Evolutionary conservation across 441 rosid species (phyloP).

Genomic region (Francoa sonchifolia): DNA sequence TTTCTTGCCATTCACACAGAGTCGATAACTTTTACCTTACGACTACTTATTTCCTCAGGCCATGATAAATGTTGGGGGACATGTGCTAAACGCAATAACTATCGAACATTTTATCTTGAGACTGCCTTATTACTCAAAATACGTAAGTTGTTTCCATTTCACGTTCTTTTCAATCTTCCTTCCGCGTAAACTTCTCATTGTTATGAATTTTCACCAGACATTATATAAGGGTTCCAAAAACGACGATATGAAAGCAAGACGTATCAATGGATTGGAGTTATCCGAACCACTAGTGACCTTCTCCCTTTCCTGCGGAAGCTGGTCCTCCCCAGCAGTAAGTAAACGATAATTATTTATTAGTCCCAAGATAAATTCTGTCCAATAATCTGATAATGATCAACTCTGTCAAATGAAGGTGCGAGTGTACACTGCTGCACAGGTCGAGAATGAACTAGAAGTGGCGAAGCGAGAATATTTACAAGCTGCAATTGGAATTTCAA

Average conservation of each 20-base stretch:
- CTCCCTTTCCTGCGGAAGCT: slow-evolving; percentile 80
- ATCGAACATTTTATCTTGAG: slow-evolving; percentile 80
- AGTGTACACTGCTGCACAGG: slow-evolving; percentile 53
- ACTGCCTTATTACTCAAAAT: slow-evolving; percentile 58
- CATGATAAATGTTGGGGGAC: slow-evolving; percentile 61
- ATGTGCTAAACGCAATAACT: slow-evolving; percentile 50
- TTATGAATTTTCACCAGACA: slow-evolving; percentile 27
- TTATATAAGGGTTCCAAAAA: slow-evolving; percentile 34
- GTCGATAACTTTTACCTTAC: not conserved
- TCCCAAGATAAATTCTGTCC: slow-evolving; percentile 8
- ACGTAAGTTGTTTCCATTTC: slow-evolving; percentile 28
- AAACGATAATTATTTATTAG: too few relatives aligned
- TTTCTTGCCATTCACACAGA: not conserved
- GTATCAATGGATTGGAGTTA: slow-evolving; percentile 53
- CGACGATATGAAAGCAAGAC: slow-evolving; percentile 47
- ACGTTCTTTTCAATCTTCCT: slow-evolving; percentile 10
- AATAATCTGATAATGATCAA: not conserved
- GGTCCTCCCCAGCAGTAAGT: slow-evolving; percentile 98
- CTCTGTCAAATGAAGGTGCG: slow-evolving; percentile 37
- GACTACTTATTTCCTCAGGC: slow-evolving; percentile 31
- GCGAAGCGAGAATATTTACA: slow-evolving; percentile 72
- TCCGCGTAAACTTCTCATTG: too few relatives aligned
- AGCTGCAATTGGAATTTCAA: slow-evolving; percentile 64
- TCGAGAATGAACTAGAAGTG: slow-evolving; percentile 49
- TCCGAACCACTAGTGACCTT: slow-evolving; percentile 85